phyloP scores from a whole-genome alignment of 2,329 filamentous ascomycete genomes.

The Pseudocercospora musae region DNA sequence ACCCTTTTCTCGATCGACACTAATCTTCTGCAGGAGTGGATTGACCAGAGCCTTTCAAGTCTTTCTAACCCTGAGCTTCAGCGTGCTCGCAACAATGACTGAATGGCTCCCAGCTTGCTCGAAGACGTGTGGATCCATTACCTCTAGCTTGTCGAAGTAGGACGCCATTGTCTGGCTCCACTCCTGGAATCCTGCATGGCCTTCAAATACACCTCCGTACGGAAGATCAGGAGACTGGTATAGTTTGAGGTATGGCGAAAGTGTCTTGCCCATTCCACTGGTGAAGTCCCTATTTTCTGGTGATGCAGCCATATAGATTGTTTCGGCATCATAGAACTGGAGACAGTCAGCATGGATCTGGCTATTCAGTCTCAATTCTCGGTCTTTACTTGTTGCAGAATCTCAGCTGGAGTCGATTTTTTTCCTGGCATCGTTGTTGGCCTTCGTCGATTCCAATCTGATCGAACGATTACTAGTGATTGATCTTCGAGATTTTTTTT shows the following conservation, averaged over 20 bases:
- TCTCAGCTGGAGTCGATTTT: not conserved
- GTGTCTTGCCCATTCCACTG: conserved; percentile 28
- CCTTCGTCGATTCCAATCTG: not conserved
- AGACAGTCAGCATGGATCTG: not conserved
- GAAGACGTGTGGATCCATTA: conserved; percentile 35
- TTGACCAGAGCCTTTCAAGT: conserved; percentile 32
- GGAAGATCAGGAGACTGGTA: conserved; percentile 37
- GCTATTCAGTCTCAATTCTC: not conserved
- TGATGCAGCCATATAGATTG: conserved; percentile 35
- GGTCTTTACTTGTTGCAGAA: not conserved
- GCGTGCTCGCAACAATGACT: conserved; percentile 30
- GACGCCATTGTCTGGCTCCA: conserved; percentile 35
- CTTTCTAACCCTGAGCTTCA: conserved; percentile 33
- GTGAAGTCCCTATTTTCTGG: conserved; percentile 34
- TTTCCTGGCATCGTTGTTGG: not conserved
- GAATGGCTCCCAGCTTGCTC: conserved; percentile 29
- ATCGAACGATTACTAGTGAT: not conserved
- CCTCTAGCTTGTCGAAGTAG: conserved; percentile 30
- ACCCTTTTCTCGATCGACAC: conserved; percentile 35
- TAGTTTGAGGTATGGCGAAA: conserved; percentile 30
- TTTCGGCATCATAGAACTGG: conserved; percentile 38
- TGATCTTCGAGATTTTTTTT: not conserved
- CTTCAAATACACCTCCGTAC: conserved; percentile 34
- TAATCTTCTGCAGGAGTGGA: conserved; percentile 35
- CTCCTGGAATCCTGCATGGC: conserved; percentile 34